Percentiles rank a stretch among this genome's conserved stretches.
Evolutionary conservation across 2,329 filamentous ascomycete genomes (phyloP).

Genomic region (Aspergillus sp.): DNA sequence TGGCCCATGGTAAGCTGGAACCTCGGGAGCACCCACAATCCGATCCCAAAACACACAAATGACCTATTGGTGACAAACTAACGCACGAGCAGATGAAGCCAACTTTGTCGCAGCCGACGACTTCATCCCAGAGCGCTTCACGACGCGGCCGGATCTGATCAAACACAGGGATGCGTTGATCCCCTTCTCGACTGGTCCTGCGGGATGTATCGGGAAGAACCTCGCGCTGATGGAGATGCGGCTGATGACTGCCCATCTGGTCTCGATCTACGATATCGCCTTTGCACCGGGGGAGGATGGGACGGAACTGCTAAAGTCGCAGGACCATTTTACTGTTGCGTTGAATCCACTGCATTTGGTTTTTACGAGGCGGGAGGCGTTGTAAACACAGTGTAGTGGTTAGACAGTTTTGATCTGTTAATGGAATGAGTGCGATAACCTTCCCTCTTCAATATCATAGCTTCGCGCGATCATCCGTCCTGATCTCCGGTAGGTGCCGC

Average conservation of each 20-base stretch:
- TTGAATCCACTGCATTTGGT: not conserved
- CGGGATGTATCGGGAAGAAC: constrained; percentile 3
- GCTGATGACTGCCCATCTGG: not conserved
- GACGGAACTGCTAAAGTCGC: not conserved
- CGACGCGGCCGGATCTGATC: not conserved
- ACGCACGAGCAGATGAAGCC: not conserved
- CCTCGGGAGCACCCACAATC: no score
- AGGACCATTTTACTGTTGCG: constrained; percentile 11
- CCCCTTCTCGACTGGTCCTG: not conserved
- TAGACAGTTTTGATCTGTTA: not conserved
- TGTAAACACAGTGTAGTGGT: not conserved
- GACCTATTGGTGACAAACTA: not conserved
- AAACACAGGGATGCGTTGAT: not conserved
- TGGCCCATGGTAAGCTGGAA: not conserved
- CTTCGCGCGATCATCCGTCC: no score
- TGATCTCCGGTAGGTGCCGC: not conserved
- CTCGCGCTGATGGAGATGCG: constrained; percentile 14
- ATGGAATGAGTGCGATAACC: not conserved
- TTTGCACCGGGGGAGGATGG: constrained; percentile 13
- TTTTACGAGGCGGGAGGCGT: not conserved
- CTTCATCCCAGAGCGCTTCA: constrained; percentile 13
- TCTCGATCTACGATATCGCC: not conserved
- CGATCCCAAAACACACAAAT: no score
- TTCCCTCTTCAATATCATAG: not conserved
- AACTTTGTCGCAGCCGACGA: constrained; percentile 4